Evolutionary conservation across 805 yeast species (phyloP), one percentile per base, ranked within the genome.

Genomic region (Kazachstania bromeliacearum): DNA sequence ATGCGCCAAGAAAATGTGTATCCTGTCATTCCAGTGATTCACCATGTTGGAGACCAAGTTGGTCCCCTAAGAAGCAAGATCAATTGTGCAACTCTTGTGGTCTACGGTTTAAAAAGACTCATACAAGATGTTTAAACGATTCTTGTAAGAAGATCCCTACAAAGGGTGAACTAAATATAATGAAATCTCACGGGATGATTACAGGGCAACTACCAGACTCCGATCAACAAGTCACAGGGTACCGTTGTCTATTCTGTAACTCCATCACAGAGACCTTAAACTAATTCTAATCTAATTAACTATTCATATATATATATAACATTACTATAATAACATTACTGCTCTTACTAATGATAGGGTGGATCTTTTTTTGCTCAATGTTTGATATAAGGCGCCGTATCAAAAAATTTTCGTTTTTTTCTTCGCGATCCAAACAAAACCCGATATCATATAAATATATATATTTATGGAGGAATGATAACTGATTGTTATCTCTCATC

Each of bases 11-110:
- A 46, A 72, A 71, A 36, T 89, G 98, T 55, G 77, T 89, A 20
- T 85, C 96, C 5, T 89, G 98, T 62, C 85, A 87, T 5, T 76
- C 92, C 1, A 80, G 78, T 38, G 92, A 83, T 48, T 83, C 94
- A 5, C 98, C 98, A 4, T 89, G 98, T 60, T 89, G 98, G 98
- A 74, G 98, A 55, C 98, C 98, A 1, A 81, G 94, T 4, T 89
- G 98, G 98, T 78, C 89, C 3, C 39, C 41, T 16, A 68, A 77
- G 19, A 67, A 77, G 45, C 85, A 82, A 43, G 97, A 96, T n/a
- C 97, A 88, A 63, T 70, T 89, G 47, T 89, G 98, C 66, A 89
- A 89, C 57, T 85, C 96, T 1, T 89, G 98, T 62, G 98, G 98
- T 1, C 67, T 89, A 50, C 70, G 98, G 45, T 89, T 84, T 64